Evolutionary conservation across 306 rosid genomes (phyloP).

Genomic region (Arachis hypogaea): DNA sequence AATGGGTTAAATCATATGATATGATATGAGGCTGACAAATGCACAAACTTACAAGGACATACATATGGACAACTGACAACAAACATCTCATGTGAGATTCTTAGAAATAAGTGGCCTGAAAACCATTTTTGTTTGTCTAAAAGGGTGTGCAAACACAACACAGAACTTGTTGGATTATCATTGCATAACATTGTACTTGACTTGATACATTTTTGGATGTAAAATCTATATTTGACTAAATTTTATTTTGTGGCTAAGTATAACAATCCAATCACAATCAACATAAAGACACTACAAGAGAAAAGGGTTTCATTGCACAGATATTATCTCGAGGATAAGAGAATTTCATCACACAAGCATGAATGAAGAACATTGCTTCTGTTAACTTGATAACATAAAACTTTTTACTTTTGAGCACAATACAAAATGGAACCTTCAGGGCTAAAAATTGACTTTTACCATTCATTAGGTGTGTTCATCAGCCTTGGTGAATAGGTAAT

Average conservation of each 20-base stretch:
- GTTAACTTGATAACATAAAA: slow-evolving; percentile 18
- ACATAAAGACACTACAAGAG: background rate
- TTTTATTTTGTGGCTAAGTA: background rate
- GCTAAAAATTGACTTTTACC: background rate
- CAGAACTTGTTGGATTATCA: slow-evolving; percentile 12
- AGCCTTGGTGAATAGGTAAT: slow-evolving; percentile 1
- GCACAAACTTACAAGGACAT: slow-evolving; percentile 22
- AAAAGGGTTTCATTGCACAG: background rate
- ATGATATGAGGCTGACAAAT: slow-evolving; percentile 31
- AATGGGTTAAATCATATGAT: slow-evolving; percentile 5
- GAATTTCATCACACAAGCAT: background rate
- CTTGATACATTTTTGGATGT: slow-evolving; percentile 5
- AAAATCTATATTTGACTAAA: slow-evolving; percentile 26
- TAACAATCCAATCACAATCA: slow-evolving; percentile 22
- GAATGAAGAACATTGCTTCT: slow-evolving; percentile 22
- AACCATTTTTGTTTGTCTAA: slow-evolving; percentile 5
- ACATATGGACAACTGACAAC: slow-evolving; percentile 29
- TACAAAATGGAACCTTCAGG: background rate
- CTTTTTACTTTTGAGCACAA: background rate
- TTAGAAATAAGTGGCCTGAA: slow-evolving; percentile 17
- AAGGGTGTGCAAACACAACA: background rate
- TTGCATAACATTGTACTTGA: slow-evolving; percentile 14
- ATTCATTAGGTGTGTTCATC: slow-evolving; percentile 17
- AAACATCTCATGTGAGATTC: slow-evolving; percentile 22
- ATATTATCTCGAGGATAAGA: background rate